Evolutionary conservation across 108 stramenopile genomes (phyloP), one percentile per base, ranked within the genome.

Genomic region (Nitzschia sp.): DNA sequence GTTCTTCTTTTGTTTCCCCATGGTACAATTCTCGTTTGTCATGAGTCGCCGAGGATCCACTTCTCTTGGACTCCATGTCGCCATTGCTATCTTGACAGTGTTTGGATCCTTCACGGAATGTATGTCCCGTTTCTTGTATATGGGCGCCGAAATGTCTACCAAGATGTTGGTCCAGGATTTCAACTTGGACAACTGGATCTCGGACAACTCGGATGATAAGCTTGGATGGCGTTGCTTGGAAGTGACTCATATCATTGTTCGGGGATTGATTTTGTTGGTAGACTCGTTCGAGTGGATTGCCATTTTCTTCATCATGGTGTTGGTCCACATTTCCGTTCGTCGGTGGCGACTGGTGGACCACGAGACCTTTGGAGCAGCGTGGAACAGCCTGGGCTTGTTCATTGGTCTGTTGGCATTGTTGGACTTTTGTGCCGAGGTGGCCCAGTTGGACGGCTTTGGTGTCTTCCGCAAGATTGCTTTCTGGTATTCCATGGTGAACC

Each of bases 201-300:
- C 24, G 7, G 17, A 51, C 26, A 69, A 66, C 59, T 37, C 54
- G 20, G n/a, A 64, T 37, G 86, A 87, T 64, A 55, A 82, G 0
- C 70, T 79, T 21, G 91, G 91, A 38, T 92, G 91, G 88, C 65
- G 86, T 41, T 63, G 77, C 0, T 52, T 92, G 68, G 91, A 92
- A 77, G 76, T 89, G 58, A 80, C 78, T 41, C 74, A 82, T 53
- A 74, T 83, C 52, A 55, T 84, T 72, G 65, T 74, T 71, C n/a
- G 41, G 15, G 63, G 79, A n/a, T 55, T 78, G 46, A 53, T 76
- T 46, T 41, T 39, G 20, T 55, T 53, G 29, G 70, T 82, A 53
- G 78, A 69, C 57, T 65, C 75, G 38, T 63, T 81, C 41, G 73
- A 79, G 67, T 67, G 69, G 52, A 54, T 71, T 48, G 26, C 42